Conservation (phyloP, 495 filamentous ascomycete genomes). For the Daldinia loculata region DNA sequence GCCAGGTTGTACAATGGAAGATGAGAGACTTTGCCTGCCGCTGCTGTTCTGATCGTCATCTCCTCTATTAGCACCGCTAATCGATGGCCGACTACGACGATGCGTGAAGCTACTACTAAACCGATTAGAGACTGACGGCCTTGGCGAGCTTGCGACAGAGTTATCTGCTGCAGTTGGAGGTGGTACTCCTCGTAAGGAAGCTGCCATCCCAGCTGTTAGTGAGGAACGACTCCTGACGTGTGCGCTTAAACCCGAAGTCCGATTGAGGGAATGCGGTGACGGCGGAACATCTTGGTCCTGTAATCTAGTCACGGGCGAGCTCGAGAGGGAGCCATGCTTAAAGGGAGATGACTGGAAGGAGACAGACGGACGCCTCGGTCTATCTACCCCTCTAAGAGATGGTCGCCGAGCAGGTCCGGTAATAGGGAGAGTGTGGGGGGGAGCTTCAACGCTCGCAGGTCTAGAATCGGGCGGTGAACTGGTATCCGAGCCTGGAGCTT, state of each 20-base stretch:
- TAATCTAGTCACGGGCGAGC: constrained; percentile 70
- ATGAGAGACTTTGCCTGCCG: constrained; percentile 84
- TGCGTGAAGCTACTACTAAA: constrained; percentile 76
- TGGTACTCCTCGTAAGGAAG: constrained; percentile 65
- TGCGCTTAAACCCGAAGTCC: constrained; percentile 60
- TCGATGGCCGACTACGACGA: constrained; percentile 77
- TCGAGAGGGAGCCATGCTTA: constrained; percentile 91
- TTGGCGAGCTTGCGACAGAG: constrained; percentile 72
- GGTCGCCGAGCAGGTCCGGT: constrained; percentile 42
- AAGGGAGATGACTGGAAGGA: constrained; percentile 85
- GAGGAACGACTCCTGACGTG: constrained; percentile 75
- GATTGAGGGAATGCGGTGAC: constrained; percentile 69
- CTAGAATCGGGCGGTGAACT: constrained; percentile 71
- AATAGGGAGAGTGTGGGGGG: constrained; percentile 58
- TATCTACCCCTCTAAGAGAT: constrained; percentile 57
- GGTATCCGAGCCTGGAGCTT: constrained; percentile 62
- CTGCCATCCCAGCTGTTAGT: constrained; percentile 69
- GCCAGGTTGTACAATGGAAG: constrained; percentile 83
- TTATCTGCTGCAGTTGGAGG: constrained; percentile 65
- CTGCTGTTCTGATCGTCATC: constrained; percentile 90
- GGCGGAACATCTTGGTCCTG: constrained; percentile 53
- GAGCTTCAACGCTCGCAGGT: constrained; percentile 59
- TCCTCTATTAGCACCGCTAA: constrained; percentile 71
- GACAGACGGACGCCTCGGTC: constrained; percentile 73
- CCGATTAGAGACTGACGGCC: constrained; percentile 80